Evolutionary conservation across 169 alveolate genomes (phyloP), one percentile per base, ranked within the genome.

Genomic region (Plasmodium coatneyi): DNA sequence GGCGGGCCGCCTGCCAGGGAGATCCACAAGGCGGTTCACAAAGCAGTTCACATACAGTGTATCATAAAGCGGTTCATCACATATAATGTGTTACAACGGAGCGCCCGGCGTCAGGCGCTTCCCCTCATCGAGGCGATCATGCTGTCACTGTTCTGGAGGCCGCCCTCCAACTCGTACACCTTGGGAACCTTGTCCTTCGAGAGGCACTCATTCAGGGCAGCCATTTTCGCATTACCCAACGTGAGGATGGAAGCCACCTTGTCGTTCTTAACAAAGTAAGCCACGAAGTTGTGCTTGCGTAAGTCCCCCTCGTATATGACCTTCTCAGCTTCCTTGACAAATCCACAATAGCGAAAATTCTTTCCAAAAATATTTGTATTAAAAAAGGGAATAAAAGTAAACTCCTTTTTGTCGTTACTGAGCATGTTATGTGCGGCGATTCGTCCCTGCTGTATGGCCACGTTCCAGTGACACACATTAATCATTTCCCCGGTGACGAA

Each of bases 391-490:
- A 96, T 80, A 86, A 92, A 92, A 84, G 43, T 81, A 92, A 71
- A 92, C 30, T 83, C 95, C 83, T 41, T 84, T 22, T 95, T 92
- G 5, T 83, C 41, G 7, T 34, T 36, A 39, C 91, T 97, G 2
- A 96, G 74, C 97, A 96, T 96, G 74, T 95, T 95, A 36, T 83
- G 92, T 32, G 98, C 98, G 5, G 97, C 98, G 41, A 96, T 96
- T 30, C 97, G 78, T 0, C 98, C 98, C 54, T 96, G 98, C 32
- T 96, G 98, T 80, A 96, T 81, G 1, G 98, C 98, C 7, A 96
- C 98, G 54, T 96, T 96, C 97, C 97, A 96, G 71, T 96, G 98
- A 60, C 96, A 94, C 5, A 96, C 92, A 28, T 96, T 92, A 5
- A 96, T 52, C 32, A 78, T 79, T 2, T 95, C 95, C 92, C 97